Evolutionary conservation across 1,284 basidiomycete species (phyloP).

Genomic region (Termitomyces sp.): DNA sequence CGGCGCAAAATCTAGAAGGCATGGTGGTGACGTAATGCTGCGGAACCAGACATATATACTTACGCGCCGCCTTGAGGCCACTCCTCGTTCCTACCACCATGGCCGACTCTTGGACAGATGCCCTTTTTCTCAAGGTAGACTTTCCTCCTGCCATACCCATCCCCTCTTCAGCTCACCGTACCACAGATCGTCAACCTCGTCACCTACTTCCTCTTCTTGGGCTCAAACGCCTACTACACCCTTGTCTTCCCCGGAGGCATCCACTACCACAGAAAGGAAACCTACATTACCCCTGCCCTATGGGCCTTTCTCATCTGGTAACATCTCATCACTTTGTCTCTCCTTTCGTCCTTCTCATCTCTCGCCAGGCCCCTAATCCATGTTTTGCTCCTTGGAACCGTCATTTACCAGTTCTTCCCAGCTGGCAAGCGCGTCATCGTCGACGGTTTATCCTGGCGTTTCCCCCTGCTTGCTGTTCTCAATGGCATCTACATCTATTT

Average conservation of each 20-base stretch:
- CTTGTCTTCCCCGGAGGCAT: slow-evolving; percentile 68
- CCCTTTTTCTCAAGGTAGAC: slow-evolving; percentile 69
- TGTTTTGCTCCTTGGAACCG: slow-evolving; percentile 78
- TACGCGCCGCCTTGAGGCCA: background rate
- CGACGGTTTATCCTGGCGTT: slow-evolving; percentile 85
- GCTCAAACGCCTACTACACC: slow-evolving; percentile 86
- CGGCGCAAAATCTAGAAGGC: background rate
- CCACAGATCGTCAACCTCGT: slow-evolving; percentile 73
- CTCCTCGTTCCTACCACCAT: slow-evolving; percentile 31
- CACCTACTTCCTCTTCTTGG: slow-evolving; percentile 78
- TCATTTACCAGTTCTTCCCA: slow-evolving; percentile 87
- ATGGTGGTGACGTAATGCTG: slow-evolving; percentile 6
- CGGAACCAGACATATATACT: background rate
- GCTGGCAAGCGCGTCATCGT: slow-evolving; percentile 78
- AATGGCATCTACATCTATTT: slow-evolving; percentile 85
- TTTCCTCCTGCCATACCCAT: background rate
- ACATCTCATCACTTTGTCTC: slow-evolving; percentile 15
- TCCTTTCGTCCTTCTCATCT: slow-evolving; percentile 1
- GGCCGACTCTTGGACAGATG: slow-evolving; percentile 69
- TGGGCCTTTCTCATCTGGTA: slow-evolving; percentile 85
- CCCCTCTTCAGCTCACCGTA: background rate
- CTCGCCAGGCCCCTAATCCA: slow-evolving; percentile 72
- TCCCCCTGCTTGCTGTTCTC: slow-evolving; percentile 80
- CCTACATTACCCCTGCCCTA: slow-evolving; percentile 86
- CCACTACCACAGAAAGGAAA: slow-evolving; percentile 70